A percentile compares a stretch with the other conserved stretches of the same genome.
Conservation (phyloP, 148 eudicot genomes). For the Diospyros lotus region DNA sequence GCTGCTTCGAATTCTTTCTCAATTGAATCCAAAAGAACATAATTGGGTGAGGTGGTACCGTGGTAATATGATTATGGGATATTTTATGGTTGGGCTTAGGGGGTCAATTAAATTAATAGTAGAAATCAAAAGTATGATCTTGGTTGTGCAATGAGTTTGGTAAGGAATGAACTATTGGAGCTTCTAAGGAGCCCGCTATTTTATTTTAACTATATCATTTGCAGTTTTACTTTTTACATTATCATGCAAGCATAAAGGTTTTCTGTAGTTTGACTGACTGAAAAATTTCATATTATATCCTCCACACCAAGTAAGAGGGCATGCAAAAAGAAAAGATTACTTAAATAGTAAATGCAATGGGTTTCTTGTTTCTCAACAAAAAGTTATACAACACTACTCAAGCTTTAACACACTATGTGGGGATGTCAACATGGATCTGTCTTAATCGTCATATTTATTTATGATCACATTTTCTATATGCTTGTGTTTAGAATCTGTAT, state of each 20-base stretch:
- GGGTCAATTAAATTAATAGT: not conserved
- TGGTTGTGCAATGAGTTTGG: not conserved
- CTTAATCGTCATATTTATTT: too few relatives aligned
- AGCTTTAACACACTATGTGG: too few relatives aligned
- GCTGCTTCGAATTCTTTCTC: too few relatives aligned
- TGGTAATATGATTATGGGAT: not conserved
- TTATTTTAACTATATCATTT: not conserved
- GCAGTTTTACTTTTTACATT: not conserved
- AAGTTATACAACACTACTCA: too few relatives aligned
- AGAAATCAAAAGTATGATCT: not conserved
- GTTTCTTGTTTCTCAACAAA: too few relatives aligned
- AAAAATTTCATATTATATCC: too few relatives aligned
- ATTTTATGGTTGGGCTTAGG: not conserved
- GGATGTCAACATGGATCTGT: too few relatives aligned
- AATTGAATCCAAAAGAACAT: too few relatives aligned
- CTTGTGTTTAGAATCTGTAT: too few relatives aligned
- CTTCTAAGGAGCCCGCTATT: not conserved
- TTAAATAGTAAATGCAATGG: not conserved
- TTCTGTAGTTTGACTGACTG: too few relatives aligned
- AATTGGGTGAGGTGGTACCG: not conserved
- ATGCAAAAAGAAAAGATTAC: not conserved
- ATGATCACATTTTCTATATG: too few relatives aligned
- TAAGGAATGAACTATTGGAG: not conserved
- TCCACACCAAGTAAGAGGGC: not conserved
- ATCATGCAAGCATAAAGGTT: not conserved